These are phyloP conservation scores for Coccomyxa sp. DNA, from an alignment of 139 green algal genomes.

Conservation along the genomic window DNA sequence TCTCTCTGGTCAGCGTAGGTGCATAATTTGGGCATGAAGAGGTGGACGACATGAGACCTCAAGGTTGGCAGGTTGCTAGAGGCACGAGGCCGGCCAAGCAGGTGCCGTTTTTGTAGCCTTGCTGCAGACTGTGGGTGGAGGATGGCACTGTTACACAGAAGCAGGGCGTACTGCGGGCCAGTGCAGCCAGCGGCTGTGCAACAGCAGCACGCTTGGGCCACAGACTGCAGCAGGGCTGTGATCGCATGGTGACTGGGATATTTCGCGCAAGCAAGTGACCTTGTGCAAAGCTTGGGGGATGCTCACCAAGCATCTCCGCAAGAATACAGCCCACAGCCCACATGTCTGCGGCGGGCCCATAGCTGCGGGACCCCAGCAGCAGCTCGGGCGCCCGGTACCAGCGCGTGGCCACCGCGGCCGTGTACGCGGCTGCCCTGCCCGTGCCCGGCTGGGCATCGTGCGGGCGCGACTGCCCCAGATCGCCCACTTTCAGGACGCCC, in stretches of 20 bases:
- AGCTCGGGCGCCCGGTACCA: conserved; percentile 73
- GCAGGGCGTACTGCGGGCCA: no score
- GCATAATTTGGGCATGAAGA: neutral
- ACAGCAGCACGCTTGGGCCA: no score
- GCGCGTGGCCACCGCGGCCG: conserved; percentile 24
- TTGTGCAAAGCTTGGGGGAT: conserved; percentile 12
- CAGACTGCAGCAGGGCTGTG: no score
- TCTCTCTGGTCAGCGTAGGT: neutral
- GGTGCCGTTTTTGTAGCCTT: no score
- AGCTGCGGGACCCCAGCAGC: conserved; percentile 64
- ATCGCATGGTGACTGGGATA: no score
- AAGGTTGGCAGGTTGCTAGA: neutral
- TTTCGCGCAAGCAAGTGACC: neutral
- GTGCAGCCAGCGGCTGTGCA: no score
- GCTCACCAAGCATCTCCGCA: conserved; percentile 48
- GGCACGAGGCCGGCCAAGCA: no score
- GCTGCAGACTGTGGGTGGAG: no score
- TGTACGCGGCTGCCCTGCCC: conserved; percentile 13
- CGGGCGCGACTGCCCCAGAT: conserved; percentile 5
- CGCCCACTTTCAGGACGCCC: conserved; percentile 12
- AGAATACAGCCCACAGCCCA: conserved; percentile 73
- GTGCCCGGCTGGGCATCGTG: neutral
- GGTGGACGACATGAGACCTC: neutral
- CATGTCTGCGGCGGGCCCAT: conserved; percentile 68
- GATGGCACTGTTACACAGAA: no score